phyloP scores from a whole-genome alignment of 2,329 filamentous ascomycete species.

The Colletotrichum tofieldiae region DNA sequence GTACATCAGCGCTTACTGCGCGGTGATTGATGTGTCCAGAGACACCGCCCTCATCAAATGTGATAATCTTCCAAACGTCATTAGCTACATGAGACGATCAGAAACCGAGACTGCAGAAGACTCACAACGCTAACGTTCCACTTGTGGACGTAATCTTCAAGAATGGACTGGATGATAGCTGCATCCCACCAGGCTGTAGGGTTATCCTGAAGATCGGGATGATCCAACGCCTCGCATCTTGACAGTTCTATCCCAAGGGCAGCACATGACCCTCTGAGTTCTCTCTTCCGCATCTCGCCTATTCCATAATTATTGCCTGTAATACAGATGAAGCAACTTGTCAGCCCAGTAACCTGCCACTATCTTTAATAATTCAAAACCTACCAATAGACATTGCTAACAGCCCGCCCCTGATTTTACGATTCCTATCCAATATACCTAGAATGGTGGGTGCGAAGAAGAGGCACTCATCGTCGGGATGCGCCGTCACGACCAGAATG shows the following conservation, averaged over 20 bases:
- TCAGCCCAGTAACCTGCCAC: background rate
- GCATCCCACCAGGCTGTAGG: slow-evolving; percentile 57
- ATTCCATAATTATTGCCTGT: slow-evolving; percentile 52
- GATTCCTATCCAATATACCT: slow-evolving; percentile 51
- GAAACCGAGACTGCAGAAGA: background rate
- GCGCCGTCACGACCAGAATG: slow-evolving; percentile 57
- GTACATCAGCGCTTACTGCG: slow-evolving; percentile 56
- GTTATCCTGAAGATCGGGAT: slow-evolving; percentile 56
- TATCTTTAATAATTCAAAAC: background rate
- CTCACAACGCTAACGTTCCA: slow-evolving; percentile 57
- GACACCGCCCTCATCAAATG: slow-evolving; percentile 58
- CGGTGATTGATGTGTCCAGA: slow-evolving; percentile 59
- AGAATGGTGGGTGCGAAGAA: slow-evolving; percentile 53
- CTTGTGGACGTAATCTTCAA: slow-evolving; percentile 53
- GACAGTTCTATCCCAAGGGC: slow-evolving; percentile 49
- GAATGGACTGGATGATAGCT: slow-evolving; percentile 50
- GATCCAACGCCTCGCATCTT: slow-evolving; percentile 52
- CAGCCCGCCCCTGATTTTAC: slow-evolving; percentile 46
- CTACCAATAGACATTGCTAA: slow-evolving; percentile 52
- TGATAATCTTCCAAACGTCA: slow-evolving; percentile 51
- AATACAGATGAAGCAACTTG: background rate
- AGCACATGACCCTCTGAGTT: slow-evolving; percentile 51
- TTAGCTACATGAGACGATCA: background rate
- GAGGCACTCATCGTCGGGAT: slow-evolving; percentile 58
- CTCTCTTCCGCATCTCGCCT: slow-evolving; percentile 48